A percentile compares a stretch with the other conserved stretches of the same genome.
phyloP scores from a whole-genome alignment of 768 basidiomycete species.

The Mycena galopus region DNA sequence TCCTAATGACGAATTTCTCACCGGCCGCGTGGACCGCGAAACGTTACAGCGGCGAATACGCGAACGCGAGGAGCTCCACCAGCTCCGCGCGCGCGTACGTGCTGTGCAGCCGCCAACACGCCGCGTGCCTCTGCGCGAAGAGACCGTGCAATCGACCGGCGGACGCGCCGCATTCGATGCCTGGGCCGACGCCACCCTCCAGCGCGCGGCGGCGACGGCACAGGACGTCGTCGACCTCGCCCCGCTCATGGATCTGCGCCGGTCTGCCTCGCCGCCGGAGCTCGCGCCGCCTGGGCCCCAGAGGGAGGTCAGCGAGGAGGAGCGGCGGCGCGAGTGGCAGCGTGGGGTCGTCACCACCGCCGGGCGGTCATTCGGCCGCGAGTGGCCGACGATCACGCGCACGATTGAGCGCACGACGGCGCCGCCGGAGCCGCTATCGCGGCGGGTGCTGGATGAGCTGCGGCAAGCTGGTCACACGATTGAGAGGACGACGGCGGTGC shows the following conservation, averaged over 20 bases:
- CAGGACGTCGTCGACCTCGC: conserved; percentile 14
- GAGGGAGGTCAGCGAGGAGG: conserved; percentile 25
- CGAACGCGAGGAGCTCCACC: conserved; percentile 26
- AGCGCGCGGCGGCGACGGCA: conserved; percentile 31
- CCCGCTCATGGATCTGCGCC: conserved; percentile 10
- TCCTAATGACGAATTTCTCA: background rate
- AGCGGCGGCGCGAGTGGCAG: conserved; percentile 28
- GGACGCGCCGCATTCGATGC: conserved; percentile 25
- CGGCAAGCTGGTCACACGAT: background rate
- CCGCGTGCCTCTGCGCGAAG: background rate
- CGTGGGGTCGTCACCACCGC: background rate
- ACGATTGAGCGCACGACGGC: conserved; percentile 27
- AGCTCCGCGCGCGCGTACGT: conserved; percentile 26
- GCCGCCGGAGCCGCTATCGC: background rate
- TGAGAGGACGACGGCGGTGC: background rate
- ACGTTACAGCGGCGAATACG: conserved; percentile 18
- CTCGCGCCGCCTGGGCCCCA: background rate
- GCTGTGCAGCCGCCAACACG: conserved; percentile 4
- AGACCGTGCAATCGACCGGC: background rate
- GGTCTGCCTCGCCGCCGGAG: background rate
- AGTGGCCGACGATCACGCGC: conserved; percentile 10
- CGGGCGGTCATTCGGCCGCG: background rate
- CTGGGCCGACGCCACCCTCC: conserved; percentile 36
- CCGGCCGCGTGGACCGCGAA: conserved; percentile 21
- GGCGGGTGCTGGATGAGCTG: background rate